phyloP scores from a whole-genome alignment of 2,329 filamentous ascomycete species.

The Penicillium nordicum region DNA sequence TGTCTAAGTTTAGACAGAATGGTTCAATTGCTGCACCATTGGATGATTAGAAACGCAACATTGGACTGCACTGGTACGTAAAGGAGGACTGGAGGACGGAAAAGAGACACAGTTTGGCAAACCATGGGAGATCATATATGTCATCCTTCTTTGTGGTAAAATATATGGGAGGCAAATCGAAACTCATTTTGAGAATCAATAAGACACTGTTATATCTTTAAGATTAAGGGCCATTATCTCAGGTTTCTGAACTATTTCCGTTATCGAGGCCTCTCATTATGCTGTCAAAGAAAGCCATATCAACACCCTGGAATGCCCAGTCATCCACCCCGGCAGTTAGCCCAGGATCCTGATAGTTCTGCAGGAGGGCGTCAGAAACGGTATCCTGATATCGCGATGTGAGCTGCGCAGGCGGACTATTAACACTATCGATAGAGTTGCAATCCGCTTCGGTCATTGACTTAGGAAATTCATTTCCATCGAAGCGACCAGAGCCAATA shows the following conservation, averaged over 20 bases:
- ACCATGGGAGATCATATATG: too few relatives aligned
- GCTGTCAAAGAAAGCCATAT: slow-evolving; percentile 14
- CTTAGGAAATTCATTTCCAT: not conserved
- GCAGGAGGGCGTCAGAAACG: not conserved
- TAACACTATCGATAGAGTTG: not conserved
- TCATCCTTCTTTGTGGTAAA: not conserved
- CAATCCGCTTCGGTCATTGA: not conserved
- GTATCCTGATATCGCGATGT: not conserved
- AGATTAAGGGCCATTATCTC: not conserved
- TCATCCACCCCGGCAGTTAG: slow-evolving; percentile 28
- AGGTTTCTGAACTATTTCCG: not conserved
- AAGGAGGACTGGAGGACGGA: too few relatives aligned
- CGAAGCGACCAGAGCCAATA: not conserved
- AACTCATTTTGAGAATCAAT: not conserved
- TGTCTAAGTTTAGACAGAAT: not conserved
- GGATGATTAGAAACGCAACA: not conserved
- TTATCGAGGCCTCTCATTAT: slow-evolving; percentile 7
- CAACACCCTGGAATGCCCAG: slow-evolving; percentile 14
- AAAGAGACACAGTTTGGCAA: not conserved
- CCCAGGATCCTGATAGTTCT: slow-evolving; percentile 36
- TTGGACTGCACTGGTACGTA: not conserved
- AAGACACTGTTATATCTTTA: not conserved
- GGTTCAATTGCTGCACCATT: not conserved
- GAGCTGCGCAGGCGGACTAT: not conserved
- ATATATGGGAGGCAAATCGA: not conserved